Evolutionary conservation across 176 grass and related monocot species (phyloP).

Genomic region (Elymus sibiricus): DNA sequence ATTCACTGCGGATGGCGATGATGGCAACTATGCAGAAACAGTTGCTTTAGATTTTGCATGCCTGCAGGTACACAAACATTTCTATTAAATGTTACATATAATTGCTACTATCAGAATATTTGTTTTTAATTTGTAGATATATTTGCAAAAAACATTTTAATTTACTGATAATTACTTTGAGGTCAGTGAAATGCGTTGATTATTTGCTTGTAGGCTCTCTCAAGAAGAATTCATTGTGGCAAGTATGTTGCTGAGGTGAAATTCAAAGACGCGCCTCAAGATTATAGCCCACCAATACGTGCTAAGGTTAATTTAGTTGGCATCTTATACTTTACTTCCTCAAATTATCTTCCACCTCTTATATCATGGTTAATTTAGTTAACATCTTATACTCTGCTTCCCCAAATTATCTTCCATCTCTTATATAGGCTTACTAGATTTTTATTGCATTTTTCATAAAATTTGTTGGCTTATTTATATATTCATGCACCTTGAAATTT

Average conservation of each 20-base stretch:
- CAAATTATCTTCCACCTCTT: neutral
- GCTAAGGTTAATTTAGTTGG: slow-evolving; percentile 54
- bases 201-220: slow-evolving; percentile 54
- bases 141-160: neutral
- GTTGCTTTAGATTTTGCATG: slow-evolving; percentile 75
- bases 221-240: slow-evolving; percentile 86
- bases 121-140: neutral
- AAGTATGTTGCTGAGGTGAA: slow-evolving; percentile 98
- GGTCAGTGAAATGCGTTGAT: neutral
- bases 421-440: slow-evolving; percentile 4
- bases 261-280: slow-evolving; percentile 69
- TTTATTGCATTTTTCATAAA: neutral
- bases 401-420: neutral
- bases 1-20: slow-evolving; percentile 57
- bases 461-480: neutral
- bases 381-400: neutral
- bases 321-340: neutral
- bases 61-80: slow-evolving; percentile 51
- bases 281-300: slow-evolving; percentile 69
- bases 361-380: slow-evolving; percentile 37
- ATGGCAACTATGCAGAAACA: slow-evolving; percentile 57
- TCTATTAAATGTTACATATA: neutral
- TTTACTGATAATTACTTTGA: neutral
- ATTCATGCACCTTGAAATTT: neutral
- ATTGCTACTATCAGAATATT: neutral